Conservation (phyloP, 2,329 filamentous ascomycete genomes). For the Aspergillus sp. region DNA sequence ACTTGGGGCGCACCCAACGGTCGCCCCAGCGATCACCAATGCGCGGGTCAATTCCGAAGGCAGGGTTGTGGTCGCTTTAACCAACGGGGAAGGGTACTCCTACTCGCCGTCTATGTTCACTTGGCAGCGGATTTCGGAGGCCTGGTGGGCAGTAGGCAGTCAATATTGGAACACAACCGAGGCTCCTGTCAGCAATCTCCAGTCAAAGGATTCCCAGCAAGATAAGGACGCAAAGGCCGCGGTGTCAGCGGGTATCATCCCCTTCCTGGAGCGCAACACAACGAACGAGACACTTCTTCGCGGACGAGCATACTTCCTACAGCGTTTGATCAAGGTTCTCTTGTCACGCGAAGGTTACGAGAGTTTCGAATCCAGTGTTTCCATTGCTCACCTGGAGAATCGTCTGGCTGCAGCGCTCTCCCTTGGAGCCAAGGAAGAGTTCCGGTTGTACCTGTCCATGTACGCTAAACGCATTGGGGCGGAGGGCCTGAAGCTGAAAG, state of each 20-base stretch:
- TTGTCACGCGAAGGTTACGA: slow-evolving; percentile 88
- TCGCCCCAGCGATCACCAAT: slow-evolving; percentile 79
- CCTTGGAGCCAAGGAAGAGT: slow-evolving; percentile 83
- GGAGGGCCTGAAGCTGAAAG: slow-evolving; percentile 80
- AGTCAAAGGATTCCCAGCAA: slow-evolving; percentile 64
- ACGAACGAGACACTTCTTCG: slow-evolving; percentile 89
- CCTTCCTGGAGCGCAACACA: slow-evolving; percentile 87
- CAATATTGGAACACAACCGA: slow-evolving; percentile 99
- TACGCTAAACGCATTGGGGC: slow-evolving; percentile 93
- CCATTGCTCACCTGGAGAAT: slow-evolving; percentile 92
- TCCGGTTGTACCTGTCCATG: slow-evolving; percentile 93
- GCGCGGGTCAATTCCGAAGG: slow-evolving; percentile 87
- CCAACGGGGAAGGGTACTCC: slow-evolving; percentile 89
- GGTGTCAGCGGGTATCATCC: slow-evolving; percentile 87
- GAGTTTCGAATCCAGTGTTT: slow-evolving; percentile 83
- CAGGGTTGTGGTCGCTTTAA: slow-evolving; percentile 80
- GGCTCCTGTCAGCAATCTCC: slow-evolving; percentile 75
- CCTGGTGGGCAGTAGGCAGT: slow-evolving; percentile 96
- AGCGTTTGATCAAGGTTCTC: slow-evolving; percentile 83
- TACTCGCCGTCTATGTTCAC: slow-evolving; percentile 81
- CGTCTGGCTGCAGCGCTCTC: slow-evolving; percentile 83
- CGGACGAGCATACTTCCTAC: slow-evolving; percentile 84
- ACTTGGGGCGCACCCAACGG: slow-evolving; percentile 71
- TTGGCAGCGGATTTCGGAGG: slow-evolving; percentile 94
- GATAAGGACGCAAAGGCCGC: slow-evolving; percentile 48